Conservation (phyloP, 1,284 basidiomycete genomes). For the Puccinia brachypodii region DNA sequence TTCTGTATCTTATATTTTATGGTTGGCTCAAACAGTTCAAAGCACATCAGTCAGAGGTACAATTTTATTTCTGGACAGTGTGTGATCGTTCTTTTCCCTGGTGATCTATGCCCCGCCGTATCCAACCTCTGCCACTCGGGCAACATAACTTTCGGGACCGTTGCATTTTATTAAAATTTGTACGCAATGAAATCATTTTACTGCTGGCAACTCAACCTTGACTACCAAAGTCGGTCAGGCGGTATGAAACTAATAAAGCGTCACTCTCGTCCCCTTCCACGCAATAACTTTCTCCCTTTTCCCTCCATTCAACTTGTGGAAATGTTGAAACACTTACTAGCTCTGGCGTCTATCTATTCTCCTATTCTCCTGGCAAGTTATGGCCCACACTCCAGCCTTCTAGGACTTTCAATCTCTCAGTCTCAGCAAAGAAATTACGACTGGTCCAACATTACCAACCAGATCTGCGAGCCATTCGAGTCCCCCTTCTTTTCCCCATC, state of each 20-base stretch:
- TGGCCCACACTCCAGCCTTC: neutral
- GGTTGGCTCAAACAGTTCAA: no score
- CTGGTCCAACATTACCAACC: neutral
- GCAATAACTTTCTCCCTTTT: neutral
- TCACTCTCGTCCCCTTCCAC: neutral
- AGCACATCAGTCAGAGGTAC: no score
- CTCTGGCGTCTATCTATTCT: neutral
- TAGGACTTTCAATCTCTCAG: neutral
- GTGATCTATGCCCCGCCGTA: neutral
- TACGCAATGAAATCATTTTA: no score
- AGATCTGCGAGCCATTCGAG: conserved; percentile 2
- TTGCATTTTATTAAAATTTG: no score
- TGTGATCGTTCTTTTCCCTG: neutral
- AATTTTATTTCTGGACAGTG: no score
- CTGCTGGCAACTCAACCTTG: neutral
- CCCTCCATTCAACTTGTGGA: no score
- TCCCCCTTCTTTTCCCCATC: neutral
- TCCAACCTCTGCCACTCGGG: neutral
- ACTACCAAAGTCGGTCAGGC: neutral
- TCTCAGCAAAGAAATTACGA: neutral
- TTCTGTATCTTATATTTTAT: no score
- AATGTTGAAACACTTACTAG: neutral
- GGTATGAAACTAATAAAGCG: neutral
- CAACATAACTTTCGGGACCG: neutral
- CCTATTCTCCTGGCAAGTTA: conserved; percentile 3